Evolutionary conservation across 306 rosid genomes (phyloP), one percentile per base, ranked within the genome.

Genomic region (Nissolia schottii): DNA sequence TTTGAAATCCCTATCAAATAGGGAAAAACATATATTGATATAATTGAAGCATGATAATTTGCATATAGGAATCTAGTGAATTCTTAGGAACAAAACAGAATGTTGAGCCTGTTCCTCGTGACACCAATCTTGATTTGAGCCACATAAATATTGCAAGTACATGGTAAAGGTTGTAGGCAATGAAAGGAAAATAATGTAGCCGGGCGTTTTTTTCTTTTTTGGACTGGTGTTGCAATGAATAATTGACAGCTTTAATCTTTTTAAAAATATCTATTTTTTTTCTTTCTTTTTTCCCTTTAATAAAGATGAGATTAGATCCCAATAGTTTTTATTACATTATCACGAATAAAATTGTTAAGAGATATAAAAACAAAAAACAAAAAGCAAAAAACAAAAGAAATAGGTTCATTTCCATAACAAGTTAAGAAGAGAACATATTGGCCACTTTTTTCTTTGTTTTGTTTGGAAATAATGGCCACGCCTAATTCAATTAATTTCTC

Each of bases 1-100:
- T 58, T 71, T 75, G 55, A 70, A 54, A 77, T 70, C 43, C 68
- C 72, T 51, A 50, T 43, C 51, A 66, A 77, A 28, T 53, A 20
- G 51, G 64, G 71, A 28, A n/a, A 55, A 15, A 40, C 59, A 34
- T 15, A 68, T 23, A 37, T 34, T 37, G 28, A 5, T 63, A 22
- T 43, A 32, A 70, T 35, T 41, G 34, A 20, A 60, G 41, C 82
- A 69, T 50, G 32, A 29, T 67, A n/a, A n/a, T 69, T 2, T 20
- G 15, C 24, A 31, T 11, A 38, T 32, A 22, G 32, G 56, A n/a
- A 51, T 16, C n/a, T 19, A 29, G 25, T 48, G 24, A 23, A 16
- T 55, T 45, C 5, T 46, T 16, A 23, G 14, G 24, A 46, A 28
- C 11, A 13, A 58, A 27, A 38, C 8, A 15, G n/a, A 46, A 51